Evolutionary conservation across 805 yeast genomes (phyloP).

Genomic region (Ogataea salicorniae): DNA sequence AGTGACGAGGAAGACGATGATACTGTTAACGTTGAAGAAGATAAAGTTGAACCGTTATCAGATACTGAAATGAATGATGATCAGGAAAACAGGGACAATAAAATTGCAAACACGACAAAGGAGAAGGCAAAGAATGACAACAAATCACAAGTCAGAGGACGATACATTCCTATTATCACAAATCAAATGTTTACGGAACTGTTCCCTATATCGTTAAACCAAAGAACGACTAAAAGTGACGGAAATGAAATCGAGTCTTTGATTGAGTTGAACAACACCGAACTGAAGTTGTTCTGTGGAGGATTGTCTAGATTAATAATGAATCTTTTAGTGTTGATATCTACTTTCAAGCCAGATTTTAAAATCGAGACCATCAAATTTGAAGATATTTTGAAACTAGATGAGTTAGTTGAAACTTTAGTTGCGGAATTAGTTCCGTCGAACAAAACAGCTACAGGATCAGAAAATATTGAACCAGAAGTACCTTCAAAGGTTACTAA

Average conservation of each 20-base stretch:
- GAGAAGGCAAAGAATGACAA: too few relatives aligned
- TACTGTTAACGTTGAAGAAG: background rate
- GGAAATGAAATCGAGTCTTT: conserved; percentile 6
- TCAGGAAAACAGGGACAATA: too few relatives aligned
- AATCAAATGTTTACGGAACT: conserved; percentile 2
- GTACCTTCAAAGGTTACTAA: background rate
- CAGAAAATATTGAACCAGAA: too few relatives aligned
- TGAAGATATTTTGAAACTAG: conserved; percentile 17
- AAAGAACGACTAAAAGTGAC: conserved; percentile 1
- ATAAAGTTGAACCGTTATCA: background rate
- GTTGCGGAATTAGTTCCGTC: background rate
- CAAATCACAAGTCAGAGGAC: background rate
- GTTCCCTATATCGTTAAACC: conserved; percentile 6
- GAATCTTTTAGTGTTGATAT: conserved; percentile 13
- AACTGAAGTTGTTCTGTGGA: conserved; percentile 13
- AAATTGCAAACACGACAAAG: too few relatives aligned
- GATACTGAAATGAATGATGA: too few relatives aligned
- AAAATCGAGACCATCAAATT: conserved; percentile 5
- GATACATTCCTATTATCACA: conserved; percentile 7
- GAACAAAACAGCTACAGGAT: background rate
- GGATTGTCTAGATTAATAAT: conserved; percentile 19
- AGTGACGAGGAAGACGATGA: background rate
- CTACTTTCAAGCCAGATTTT: conserved; percentile 1
- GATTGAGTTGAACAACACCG: conserved; percentile 13
- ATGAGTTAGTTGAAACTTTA: conserved; percentile 10